These are phyloP conservation scores for Ramichloridium luteum DNA, from an alignment of 2,329 filamentous ascomycete species.

Conservation along the genomic window DNA sequence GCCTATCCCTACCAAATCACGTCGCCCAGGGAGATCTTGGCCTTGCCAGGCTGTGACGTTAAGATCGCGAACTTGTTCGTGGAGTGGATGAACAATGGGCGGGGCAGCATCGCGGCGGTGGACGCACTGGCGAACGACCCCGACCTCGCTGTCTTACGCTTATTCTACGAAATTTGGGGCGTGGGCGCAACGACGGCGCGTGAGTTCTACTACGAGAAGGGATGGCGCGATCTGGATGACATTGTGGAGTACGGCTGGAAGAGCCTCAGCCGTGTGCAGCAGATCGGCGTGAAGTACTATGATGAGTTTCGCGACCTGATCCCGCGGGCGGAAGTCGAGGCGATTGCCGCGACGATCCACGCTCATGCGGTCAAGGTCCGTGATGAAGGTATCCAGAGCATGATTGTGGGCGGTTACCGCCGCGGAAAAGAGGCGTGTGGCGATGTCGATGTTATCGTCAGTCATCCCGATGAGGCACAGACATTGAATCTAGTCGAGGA, in stretches of 20 bases:
- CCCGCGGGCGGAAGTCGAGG: conserved; percentile 58
- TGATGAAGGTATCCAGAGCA: conserved; percentile 41
- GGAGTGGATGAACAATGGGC: conserved; percentile 53
- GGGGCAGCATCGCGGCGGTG: conserved; percentile 50
- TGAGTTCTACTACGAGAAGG: conserved; percentile 62
- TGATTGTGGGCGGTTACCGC: conserved; percentile 70
- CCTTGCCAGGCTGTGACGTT: conserved; percentile 64
- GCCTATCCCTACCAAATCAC: conserved; percentile 59
- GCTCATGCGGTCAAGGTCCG: conserved; percentile 54
- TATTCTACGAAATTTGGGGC: conserved; percentile 85
- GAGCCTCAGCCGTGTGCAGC: conserved; percentile 63
- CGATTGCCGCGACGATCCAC: conserved; percentile 52
- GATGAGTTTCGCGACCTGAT: conserved; percentile 68
- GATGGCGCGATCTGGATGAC: conserved; percentile 78
- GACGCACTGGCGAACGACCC: conserved; percentile 52
- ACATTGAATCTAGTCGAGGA: conserved; percentile 60
- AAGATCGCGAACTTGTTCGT: conserved; percentile 70
- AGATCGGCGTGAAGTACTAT: conserved; percentile 90
- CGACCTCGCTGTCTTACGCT: conserved; percentile 49
- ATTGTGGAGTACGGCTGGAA: conserved; percentile 73
- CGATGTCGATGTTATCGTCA: conserved; percentile 78
- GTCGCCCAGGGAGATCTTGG: conserved; percentile 30
- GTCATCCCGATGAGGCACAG: conserved; percentile 56
- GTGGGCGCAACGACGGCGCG: conserved; percentile 71
- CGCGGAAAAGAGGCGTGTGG: conserved; percentile 61